Conservation (phyloP, 1,284 basidiomycete genomes). For the Amylostereum areolatum region DNA sequence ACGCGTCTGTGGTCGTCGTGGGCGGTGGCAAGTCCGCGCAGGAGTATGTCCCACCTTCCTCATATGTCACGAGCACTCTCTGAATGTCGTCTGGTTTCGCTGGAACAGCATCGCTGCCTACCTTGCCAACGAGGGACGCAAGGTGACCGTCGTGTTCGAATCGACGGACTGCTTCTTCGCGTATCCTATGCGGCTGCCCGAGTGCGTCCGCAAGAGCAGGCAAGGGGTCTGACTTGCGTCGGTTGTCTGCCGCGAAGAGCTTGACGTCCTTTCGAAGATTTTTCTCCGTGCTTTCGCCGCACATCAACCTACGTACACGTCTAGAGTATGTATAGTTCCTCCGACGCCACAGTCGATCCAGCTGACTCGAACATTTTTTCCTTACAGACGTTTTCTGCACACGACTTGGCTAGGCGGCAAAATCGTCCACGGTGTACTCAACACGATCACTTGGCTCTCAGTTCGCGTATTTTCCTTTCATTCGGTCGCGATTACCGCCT, state of each 20-base stretch:
- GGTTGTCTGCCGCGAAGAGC: no score
- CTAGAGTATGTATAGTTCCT: slow-evolving; percentile 15
- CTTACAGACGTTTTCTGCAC: slow-evolving; percentile 19
- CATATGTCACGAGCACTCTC: no score
- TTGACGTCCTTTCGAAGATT: no score
- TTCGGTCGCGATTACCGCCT: no score
- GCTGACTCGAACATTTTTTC: background rate
- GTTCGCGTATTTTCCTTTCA: slow-evolving; percentile 14
- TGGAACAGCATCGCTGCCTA: no score
- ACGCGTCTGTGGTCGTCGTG: slow-evolving; percentile 43
- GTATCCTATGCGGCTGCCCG: slow-evolving; percentile 31
- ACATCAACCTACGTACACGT: slow-evolving; percentile 13
- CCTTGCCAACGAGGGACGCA: slow-evolving; percentile 35
- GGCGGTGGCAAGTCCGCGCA: slow-evolving; percentile 55
- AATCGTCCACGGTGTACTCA: slow-evolving; percentile 16
- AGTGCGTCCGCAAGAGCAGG: slow-evolving; percentile 49
- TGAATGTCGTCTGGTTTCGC: no score
- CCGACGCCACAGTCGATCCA: background rate
- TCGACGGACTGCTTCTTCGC: slow-evolving; percentile 38
- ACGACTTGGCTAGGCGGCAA: slow-evolving; percentile 20
- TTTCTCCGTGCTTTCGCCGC: slow-evolving; percentile 18
- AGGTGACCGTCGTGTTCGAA: slow-evolving; percentile 41
- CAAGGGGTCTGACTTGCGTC: no score
- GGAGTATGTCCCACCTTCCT: slow-evolving; percentile 28
- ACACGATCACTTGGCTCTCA: no score